These are phyloP conservation scores for Gentiana dahurica DNA, from an alignment of 257 asterid genomes.

Conservation along the genomic window DNA sequence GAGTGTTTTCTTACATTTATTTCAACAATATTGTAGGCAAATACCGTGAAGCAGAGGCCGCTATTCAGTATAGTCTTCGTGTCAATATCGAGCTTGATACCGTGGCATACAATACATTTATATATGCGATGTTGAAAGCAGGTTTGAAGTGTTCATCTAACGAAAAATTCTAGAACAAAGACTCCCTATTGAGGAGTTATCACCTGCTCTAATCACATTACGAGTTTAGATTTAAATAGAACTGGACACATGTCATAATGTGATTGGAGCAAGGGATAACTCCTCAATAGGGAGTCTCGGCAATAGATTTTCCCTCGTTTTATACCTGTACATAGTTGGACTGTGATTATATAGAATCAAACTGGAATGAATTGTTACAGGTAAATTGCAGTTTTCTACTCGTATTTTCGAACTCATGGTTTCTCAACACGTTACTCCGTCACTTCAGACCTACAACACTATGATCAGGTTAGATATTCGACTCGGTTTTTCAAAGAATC, in stretches of 20 bases:
- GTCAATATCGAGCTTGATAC: constrained; percentile 72
- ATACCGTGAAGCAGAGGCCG: constrained; percentile 48
- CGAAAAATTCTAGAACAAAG: too few species aligned
- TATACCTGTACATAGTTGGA: background rate
- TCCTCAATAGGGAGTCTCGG: too few species aligned
- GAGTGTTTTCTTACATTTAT: constrained; percentile 3
- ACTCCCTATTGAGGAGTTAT: too few species aligned
- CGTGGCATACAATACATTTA: constrained; percentile 87
- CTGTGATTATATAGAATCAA: constrained; percentile 10
- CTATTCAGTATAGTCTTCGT: constrained; percentile 38
- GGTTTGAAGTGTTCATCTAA: constrained; percentile 25
- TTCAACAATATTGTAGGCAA: constrained; percentile 40
- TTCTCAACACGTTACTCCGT: constrained; percentile 44
- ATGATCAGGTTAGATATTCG: constrained; percentile 71
- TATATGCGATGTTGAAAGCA: constrained; percentile 80
- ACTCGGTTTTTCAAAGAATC: constrained; percentile 7
- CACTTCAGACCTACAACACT: constrained; percentile 79
- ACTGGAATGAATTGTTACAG: constrained; percentile 34
- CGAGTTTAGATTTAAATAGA: too few species aligned
- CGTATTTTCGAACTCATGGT: constrained; percentile 71
- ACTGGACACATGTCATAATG: too few species aligned
- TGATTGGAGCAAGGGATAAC: too few species aligned
- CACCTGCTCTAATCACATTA: too few species aligned
- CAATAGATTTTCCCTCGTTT: background rate
- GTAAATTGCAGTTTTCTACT: constrained; percentile 62